Conservation (phyloP, 257 asterid genomes). For the Penstemon barbatus region DNA sequence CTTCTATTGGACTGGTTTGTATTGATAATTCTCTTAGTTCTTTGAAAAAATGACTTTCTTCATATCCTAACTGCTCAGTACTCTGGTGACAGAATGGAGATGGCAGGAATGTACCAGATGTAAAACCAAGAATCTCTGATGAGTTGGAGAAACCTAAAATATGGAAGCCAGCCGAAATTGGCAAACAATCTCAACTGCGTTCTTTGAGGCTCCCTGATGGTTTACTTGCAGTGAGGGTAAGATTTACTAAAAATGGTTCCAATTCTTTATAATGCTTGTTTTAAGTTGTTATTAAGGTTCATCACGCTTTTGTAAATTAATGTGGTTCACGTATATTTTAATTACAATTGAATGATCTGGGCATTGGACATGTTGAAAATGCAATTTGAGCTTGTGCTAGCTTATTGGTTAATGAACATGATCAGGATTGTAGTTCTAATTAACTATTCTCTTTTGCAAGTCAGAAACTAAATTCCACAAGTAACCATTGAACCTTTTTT, state of each 20-base stretch:
- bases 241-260: neutral
- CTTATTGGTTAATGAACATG: neutral
- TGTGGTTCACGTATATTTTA: neutral
- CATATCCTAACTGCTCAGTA: constrained; percentile 1
- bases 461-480: neutral
- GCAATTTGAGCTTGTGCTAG: neutral
- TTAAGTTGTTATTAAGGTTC: no score
- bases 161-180: constrained; percentile 59
- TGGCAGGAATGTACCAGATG: constrained; percentile 41
- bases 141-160: constrained; percentile 55
- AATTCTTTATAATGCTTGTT: no score
- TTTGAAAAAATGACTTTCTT: constrained; percentile 16
- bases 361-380: neutral
- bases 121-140: constrained; percentile 44
- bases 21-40: constrained; percentile 4
- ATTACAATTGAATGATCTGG: neutral
- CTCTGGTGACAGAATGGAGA: constrained; percentile 48
- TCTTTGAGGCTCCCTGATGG: constrained; percentile 60
- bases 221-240: constrained; percentile 53
- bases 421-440: neutral
- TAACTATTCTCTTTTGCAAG: neutral
- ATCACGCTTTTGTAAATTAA: no score
- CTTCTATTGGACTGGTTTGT: constrained; percentile 44
- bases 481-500: neutral
- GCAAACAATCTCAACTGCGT: constrained; percentile 53